Conservation (phyloP, 805 yeast genomes). For the Lipomyces kockii region DNA sequence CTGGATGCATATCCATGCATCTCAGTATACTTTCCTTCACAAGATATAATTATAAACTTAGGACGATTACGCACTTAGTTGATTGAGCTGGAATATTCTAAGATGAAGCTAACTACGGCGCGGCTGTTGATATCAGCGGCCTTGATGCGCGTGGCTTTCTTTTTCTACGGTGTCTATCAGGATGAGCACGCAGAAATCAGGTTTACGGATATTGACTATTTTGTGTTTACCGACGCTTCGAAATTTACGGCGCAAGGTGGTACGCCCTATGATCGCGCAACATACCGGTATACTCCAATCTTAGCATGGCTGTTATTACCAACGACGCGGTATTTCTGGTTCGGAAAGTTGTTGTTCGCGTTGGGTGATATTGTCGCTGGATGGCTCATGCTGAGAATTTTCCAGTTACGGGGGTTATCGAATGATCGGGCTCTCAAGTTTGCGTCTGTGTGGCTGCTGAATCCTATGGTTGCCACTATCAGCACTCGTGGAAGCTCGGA, state of each 20-base stretch:
- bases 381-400: constrained; percentile 53
- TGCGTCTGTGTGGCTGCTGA: constrained; percentile 78
- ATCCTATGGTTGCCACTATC: constrained; percentile 94
- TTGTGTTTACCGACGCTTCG: constrained; percentile 93
- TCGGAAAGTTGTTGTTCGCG: constrained; percentile 81
- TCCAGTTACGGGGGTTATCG: constrained; percentile 44
- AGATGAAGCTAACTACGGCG: constrained; percentile 32
- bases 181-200: constrained; percentile 77
- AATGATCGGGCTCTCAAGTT: constrained; percentile 50
- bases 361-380: constrained; percentile 84
- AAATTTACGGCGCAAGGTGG: constrained; percentile 61
- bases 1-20: neutral
- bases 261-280: constrained; percentile 83
- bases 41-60: neutral
- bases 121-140: constrained; percentile 26
- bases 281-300: constrained; percentile 92
- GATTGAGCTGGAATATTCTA: neutral
- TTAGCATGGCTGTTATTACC: constrained; percentile 84
- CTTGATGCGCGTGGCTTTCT: constrained; percentile 61
- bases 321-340: constrained; percentile 58
- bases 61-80: neutral
- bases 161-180: constrained; percentile 82
- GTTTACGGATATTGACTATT: constrained; percentile 93
- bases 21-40: neutral
- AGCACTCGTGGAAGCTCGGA: constrained; percentile 94